These are phyloP conservation scores for Akanthomyces uredinophilus DNA, from an alignment of 2,329 filamentous ascomycete species.

Conservation along the genomic window DNA sequence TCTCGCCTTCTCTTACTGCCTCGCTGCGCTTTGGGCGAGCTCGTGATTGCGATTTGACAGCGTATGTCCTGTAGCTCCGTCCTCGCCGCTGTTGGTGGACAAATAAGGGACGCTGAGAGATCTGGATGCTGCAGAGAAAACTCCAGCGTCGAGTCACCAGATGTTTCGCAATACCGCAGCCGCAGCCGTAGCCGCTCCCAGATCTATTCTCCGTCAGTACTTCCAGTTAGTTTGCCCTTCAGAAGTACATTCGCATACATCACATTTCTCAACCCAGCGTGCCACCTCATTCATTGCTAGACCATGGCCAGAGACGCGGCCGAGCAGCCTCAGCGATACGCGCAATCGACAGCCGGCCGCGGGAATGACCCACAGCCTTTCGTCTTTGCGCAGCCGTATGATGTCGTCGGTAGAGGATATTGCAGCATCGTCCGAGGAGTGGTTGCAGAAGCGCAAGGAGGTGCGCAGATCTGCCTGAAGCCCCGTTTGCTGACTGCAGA, in stretches of 20 bases:
- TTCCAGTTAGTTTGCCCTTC: rapidly evolving
- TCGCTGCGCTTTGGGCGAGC: not conserved
- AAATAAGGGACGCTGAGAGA: slow-evolving; percentile 26
- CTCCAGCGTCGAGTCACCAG: slow-evolving; percentile 19
- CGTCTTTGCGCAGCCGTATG: slow-evolving; percentile 17
- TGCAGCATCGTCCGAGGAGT: slow-evolving; percentile 1
- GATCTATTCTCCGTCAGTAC: slow-evolving; percentile 20
- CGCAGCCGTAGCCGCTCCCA: slow-evolving; percentile 29
- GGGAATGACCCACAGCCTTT: slow-evolving; percentile 31
- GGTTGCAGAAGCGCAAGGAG: slow-evolving; percentile 23
- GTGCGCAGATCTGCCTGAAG: slow-evolving; percentile 23
- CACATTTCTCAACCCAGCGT: slow-evolving; percentile 21
- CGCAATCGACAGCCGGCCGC: slow-evolving; percentile 26
- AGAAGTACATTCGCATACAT: slow-evolving; percentile 21
- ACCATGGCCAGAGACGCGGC: slow-evolving; percentile 18
- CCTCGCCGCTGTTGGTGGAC: slow-evolving; percentile 23
- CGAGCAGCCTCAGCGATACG: slow-evolving; percentile 19
- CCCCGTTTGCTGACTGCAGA: slow-evolving; percentile 20
- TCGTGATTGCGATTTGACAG: slow-evolving; percentile 23
- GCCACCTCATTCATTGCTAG: slow-evolving; percentile 17
- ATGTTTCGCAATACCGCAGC: slow-evolving; percentile 20
- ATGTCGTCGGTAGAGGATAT: slow-evolving; percentile 23
- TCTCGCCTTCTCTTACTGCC: not conserved
- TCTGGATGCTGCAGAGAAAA: slow-evolving; percentile 35
- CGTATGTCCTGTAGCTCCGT: slow-evolving; percentile 24